Evolutionary conservation across 305 asterid species (phyloP), one percentile per base, ranked within the genome.

Genomic region (Coffea humblotiana): DNA sequence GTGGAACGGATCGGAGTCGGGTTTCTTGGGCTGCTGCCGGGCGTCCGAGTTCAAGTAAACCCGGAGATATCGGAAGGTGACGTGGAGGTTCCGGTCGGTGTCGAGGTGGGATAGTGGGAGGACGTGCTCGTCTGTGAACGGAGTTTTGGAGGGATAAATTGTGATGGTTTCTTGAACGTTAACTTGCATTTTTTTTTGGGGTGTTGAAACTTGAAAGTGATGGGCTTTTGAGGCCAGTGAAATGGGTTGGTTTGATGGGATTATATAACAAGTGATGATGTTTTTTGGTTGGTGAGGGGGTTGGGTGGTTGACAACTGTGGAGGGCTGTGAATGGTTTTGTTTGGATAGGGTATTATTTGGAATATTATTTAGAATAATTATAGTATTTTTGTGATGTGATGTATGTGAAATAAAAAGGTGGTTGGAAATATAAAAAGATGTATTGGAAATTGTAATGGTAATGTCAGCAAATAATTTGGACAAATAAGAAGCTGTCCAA

Each of bases 71-170:
- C 97, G 98, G 85, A 94, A 91, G 14, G 88, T 87, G 83, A 94
- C 88, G 81, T 83, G 82, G 82, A 91, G 91, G 82, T 94, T 94
- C 69, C 87, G 90, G 54, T 94, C 97, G 49, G 87, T 86, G 89
- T 94, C 97, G 85, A 94, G 84, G 93, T 92, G 97, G 86, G 97
- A 94, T 43, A 94, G 97, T 35, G 92, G 76, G 76, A 92, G 97
- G 86, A 82, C 75, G 40, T 86, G 95, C 21, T 89, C 90, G 74
- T 72, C 79, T 23, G 81, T 29, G 77, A 88, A 88, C 0, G 95
- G 92, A 1, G 87, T 56, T 11, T 73, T 48, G 8, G 84, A 63
- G 37, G 98, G 92, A 77, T 78, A 82, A 68, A 94, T 49, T 0
- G 83, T 79, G 81, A 85, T 83, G 76, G 93, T 86, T 83, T 92